Evolutionary conservation across 495 filamentous ascomycete genomes (phyloP).

Genomic region (Lasiosphaeris hirsuta): DNA sequence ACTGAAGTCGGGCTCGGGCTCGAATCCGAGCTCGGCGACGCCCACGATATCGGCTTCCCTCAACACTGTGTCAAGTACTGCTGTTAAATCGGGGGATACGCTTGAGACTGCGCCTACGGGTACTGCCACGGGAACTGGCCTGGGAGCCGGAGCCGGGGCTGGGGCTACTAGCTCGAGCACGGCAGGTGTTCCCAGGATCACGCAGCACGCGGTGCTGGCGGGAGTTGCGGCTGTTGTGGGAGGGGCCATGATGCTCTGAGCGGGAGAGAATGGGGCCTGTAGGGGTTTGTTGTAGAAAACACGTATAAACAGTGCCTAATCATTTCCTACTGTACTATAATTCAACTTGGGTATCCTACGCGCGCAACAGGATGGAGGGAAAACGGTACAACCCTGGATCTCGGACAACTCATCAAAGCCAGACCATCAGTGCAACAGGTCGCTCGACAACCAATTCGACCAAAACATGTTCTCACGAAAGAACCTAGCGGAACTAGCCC

Average conservation of each 20-base stretch:
- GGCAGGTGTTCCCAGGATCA: conserved; percentile 32
- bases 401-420: too few relatives aligned
- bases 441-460: neutral
- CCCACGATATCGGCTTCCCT: too few relatives aligned
- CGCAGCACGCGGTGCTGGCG: conserved; percentile 28
- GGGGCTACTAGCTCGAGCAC: conserved; percentile 29
- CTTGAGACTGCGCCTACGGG: too few relatives aligned
- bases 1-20: neutral
- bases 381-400: too few relatives aligned
- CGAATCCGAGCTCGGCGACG: neutral
- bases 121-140: conserved; percentile 16
- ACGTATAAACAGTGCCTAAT: too few relatives aligned
- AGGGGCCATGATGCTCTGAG: conserved; percentile 24
- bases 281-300: neutral
- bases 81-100: too few relatives aligned
- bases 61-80: too few relatives aligned
- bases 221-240: conserved; percentile 29
- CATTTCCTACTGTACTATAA: too few relatives aligned
- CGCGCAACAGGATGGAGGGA: too few relatives aligned
- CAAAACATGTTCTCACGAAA: neutral
- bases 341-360: too few relatives aligned
- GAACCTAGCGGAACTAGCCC: neutral
- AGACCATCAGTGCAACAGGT: neutral
- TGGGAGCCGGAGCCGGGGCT: conserved; percentile 18
- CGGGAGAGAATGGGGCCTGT: neutral